Conservation (phyloP, 345 rosid genomes). For the Lagerstroemia speciosa region DNA sequence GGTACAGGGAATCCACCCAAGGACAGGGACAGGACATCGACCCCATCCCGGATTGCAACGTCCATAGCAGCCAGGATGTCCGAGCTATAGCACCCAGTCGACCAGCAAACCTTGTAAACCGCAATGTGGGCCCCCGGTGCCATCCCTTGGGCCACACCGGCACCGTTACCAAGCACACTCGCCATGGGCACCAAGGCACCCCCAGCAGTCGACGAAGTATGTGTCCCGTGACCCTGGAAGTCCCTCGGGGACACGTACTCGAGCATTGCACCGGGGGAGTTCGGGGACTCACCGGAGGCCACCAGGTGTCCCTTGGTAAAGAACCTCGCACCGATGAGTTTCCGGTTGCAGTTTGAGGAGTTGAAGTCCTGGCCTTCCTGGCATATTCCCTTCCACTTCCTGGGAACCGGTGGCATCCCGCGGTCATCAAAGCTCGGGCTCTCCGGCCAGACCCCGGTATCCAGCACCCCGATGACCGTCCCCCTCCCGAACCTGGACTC, state of each 20-base stretch:
- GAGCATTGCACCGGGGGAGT: slow-evolving; percentile 25
- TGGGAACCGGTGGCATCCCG: slow-evolving; percentile 67
- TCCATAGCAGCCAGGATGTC: slow-evolving; percentile 88
- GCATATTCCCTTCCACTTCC: slow-evolving; percentile 73
- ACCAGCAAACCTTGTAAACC: slow-evolving; percentile 84
- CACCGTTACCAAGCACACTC: slow-evolving; percentile 60
- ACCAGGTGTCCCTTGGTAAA: slow-evolving; percentile 68
- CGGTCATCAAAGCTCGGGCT: slow-evolving; percentile 72
- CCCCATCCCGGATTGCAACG: slow-evolving; percentile 65
- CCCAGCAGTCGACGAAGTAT: slow-evolving; percentile 81
- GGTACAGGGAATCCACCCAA: slow-evolving; percentile 84
- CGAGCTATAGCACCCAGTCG: slow-evolving; percentile 76
- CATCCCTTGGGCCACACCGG: slow-evolving; percentile 84
- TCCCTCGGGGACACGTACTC: slow-evolving; percentile 74
- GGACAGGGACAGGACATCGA: slow-evolving; percentile 81
- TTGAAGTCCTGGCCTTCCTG: slow-evolving; percentile 64
- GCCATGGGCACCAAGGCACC: slow-evolving; percentile 65
- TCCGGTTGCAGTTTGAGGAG: slow-evolving; percentile 53
- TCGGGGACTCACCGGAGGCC: slow-evolving; percentile 25
- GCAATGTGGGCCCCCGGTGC: slow-evolving; percentile 87
- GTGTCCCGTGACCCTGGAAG: slow-evolving; percentile 89
- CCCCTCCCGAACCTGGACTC: slow-evolving; percentile 56
- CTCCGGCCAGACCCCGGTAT: slow-evolving; percentile 92
- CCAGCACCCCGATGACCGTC: slow-evolving; percentile 65
- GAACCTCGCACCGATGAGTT: slow-evolving; percentile 81